Conservation (phyloP, 1,284 basidiomycete genomes). For the Porodaedalea pini region DNA sequence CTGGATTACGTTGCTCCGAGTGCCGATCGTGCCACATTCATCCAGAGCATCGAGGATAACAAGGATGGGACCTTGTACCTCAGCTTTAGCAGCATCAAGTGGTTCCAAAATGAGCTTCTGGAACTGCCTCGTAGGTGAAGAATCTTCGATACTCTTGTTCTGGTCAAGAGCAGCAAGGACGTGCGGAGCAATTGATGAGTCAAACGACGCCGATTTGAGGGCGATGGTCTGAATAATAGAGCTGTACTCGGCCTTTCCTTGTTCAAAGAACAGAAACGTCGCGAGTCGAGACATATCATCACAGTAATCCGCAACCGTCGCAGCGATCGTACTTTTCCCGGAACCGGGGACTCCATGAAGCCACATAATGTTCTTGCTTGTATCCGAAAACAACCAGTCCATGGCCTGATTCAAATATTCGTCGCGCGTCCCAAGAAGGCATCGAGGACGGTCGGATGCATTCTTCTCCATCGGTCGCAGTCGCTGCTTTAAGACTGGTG, state of each 20-base stretch:
- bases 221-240: not conserved
- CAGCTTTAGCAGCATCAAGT: conserved; percentile 22
- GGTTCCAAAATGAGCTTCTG: conserved; percentile 29
- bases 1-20: conserved; percentile 30
- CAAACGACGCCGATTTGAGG: not conserved
- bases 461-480: not conserved
- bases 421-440: not conserved
- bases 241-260: conserved; percentile 16
- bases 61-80: conserved; percentile 25
- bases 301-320: no score
- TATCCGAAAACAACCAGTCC: not conserved
- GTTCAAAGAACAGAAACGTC: conserved; percentile 22
- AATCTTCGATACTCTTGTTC: not conserved
- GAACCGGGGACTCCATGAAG: conserved; percentile 30
- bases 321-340: conserved; percentile 26
- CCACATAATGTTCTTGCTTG: not conserved
- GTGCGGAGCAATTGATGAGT: not conserved
- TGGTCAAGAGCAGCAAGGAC: not conserved
- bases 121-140: conserved; percentile 23
- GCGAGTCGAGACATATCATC: not conserved
- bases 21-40: conserved; percentile 15
- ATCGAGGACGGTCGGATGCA: not conserved
- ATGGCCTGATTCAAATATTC: not conserved
- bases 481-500: not conserved
- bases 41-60: conserved; percentile 13